Percentiles rank a stretch among this genome's conserved stretches.
These are phyloP conservation scores for Vitis hybrid DNA, from an alignment of 177 flowering plant genomes.

Conservation along the genomic window DNA sequence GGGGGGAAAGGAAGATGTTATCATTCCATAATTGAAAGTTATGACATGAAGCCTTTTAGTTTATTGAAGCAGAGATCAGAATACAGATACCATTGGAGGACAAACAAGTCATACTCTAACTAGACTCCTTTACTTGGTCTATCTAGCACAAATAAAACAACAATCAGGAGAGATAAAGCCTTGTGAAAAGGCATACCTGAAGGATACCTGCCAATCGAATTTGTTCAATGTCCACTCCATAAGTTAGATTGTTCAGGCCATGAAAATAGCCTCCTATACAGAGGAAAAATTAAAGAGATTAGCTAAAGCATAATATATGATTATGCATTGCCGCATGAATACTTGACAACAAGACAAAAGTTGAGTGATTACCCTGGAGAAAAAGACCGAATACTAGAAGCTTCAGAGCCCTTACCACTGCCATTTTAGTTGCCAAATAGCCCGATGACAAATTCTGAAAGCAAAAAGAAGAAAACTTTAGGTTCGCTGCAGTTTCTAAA, in stretches of 20 bases:
- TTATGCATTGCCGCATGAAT: background rate
- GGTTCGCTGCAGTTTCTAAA: too few relatives aligned
- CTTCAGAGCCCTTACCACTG: constrained; percentile 50
- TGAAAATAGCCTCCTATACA: constrained; percentile 71
- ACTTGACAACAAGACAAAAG: background rate
- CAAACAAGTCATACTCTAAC: too few relatives aligned
- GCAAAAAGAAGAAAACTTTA: background rate
- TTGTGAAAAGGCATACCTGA: constrained; percentile 43
- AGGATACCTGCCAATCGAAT: constrained; percentile 74
- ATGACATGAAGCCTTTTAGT: too few relatives aligned
- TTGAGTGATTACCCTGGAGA: constrained; percentile 53
- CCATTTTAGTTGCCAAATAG: constrained; percentile 48
- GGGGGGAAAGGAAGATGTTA: background rate
- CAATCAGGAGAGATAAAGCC: background rate
- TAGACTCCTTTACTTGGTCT: too few relatives aligned
- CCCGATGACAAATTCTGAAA: constrained; percentile 47
- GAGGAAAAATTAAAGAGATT: background rate
- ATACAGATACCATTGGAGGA: too few relatives aligned
- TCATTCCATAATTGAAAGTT: too few relatives aligned
- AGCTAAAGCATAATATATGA: background rate
- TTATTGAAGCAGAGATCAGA: too few relatives aligned
- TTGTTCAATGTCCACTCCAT: constrained; percentile 56
- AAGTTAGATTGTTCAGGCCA: constrained; percentile 55
- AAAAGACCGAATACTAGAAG: constrained; percentile 55
- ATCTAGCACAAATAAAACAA: background rate